A percentile compares a stretch with the other conserved stretches of the same genome.
phyloP scores from a whole-genome alignment of 108 stramenopile genomes.

The Nitzschia inconspicua region DNA sequence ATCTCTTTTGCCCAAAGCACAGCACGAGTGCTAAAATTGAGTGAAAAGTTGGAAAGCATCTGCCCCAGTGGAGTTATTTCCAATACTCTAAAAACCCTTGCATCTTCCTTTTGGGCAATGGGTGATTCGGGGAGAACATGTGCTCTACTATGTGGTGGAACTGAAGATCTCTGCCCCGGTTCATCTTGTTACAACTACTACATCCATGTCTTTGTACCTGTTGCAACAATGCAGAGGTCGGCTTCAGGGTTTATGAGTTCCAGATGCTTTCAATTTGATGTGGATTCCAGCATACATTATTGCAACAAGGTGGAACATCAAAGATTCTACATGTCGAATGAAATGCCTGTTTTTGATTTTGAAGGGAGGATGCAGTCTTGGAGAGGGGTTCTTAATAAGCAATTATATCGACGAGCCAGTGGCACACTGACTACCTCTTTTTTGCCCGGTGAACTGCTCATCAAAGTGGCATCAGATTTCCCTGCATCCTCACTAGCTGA shows the following conservation, averaged over 20 bases:
- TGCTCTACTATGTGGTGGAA: constrained; percentile 4
- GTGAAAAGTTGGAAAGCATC: not conserved
- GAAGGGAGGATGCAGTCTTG: too few species aligned
- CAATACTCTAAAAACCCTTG: not conserved
- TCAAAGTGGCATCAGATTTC: too few species aligned
- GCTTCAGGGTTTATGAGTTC: too few species aligned
- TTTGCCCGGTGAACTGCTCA: too few species aligned
- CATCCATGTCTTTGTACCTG: not conserved
- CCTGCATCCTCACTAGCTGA: constrained; percentile 41
- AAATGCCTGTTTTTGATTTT: too few species aligned
- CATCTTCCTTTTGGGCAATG: constrained; percentile 7
- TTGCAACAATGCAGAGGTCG: not conserved
- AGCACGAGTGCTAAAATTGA: constrained; percentile 7
- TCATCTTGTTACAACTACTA: not conserved
- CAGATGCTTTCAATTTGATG: not conserved
- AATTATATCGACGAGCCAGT: too few species aligned
- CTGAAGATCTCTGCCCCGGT: constrained; percentile 1
- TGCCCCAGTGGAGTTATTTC: not conserved
- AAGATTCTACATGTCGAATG: too few species aligned
- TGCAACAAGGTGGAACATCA: too few species aligned
- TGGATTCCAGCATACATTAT: not conserved
- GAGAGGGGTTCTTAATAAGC: too few species aligned
- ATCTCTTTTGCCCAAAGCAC: not conserved
- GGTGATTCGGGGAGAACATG: constrained; percentile 4
- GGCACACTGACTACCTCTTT: too few species aligned